Evolutionary conservation across 2,329 filamentous ascomycete genomes (phyloP).

Genomic region (Pseudogymnoascus destructans): DNA sequence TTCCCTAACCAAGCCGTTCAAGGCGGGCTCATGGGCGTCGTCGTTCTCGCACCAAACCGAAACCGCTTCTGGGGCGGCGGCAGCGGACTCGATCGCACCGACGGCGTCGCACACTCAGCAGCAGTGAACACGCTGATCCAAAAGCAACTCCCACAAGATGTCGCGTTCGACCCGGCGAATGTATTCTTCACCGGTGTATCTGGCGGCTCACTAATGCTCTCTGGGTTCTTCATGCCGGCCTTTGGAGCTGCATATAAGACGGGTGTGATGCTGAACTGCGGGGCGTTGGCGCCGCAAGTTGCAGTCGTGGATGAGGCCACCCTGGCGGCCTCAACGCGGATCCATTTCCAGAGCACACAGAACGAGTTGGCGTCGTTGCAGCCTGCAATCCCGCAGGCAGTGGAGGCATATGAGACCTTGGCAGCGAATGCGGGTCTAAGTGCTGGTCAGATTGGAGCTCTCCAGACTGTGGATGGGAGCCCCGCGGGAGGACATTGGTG

Average conservation of each 20-base stretch:
- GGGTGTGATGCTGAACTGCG: constrained; percentile 44
- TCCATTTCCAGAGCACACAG: constrained; percentile 44
- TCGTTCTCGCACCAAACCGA: constrained; percentile 46
- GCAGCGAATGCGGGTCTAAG: constrained; percentile 33
- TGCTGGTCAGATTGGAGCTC: constrained; percentile 32
- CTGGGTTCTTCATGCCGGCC: constrained; percentile 44
- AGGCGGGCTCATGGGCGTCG: constrained; percentile 62
- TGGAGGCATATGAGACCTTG: constrained; percentile 38
- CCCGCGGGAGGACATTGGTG: constrained; percentile 40
- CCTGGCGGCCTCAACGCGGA: constrained; percentile 33
- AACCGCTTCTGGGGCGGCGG: constrained; percentile 47
- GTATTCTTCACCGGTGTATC: constrained; percentile 46
- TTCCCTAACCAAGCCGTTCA: constrained; percentile 65
- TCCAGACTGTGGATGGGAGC: constrained; percentile 45
- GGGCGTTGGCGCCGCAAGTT: constrained; percentile 40
- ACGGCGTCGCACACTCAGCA: constrained; percentile 42
- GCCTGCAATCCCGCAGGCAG: constrained; percentile 35
- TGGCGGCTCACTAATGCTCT: constrained; percentile 40
- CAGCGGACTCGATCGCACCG: constrained; percentile 36
- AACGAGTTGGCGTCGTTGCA: constrained; percentile 38
- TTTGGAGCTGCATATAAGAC: constrained; percentile 26
- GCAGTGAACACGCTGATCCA: constrained; percentile 41
- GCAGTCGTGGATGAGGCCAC: constrained; percentile 31
- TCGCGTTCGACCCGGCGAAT: constrained; percentile 38
- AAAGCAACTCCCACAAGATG: constrained; percentile 36